phyloP scores from a whole-genome alignment of 2,329 filamentous ascomycete species.

The Paraphaeosphaeria minitans region DNA sequence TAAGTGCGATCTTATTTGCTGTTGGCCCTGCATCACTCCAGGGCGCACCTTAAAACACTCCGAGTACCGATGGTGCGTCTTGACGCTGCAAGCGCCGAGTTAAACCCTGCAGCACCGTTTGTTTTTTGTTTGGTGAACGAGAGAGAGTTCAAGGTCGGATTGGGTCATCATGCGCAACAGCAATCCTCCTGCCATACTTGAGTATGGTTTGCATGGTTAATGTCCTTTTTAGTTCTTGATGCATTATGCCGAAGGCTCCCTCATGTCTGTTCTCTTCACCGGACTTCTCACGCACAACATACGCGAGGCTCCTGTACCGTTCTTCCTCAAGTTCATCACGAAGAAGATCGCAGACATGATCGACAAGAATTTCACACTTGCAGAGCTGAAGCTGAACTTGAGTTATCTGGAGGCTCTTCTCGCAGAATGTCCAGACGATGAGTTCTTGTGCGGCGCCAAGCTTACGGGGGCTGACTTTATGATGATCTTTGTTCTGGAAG shows the following conservation, averaged over 20 bases:
- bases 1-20: conserved; percentile 18
- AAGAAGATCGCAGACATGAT: conserved; percentile 58
- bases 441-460: conserved; percentile 56
- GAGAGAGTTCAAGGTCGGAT: no score
- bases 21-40: background rate
- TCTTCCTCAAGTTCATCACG: conserved; percentile 71
- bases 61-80: background rate
- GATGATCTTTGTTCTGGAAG: conserved; percentile 58
- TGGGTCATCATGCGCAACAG: background rate
- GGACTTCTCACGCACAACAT: conserved; percentile 63
- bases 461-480: conserved; percentile 60
- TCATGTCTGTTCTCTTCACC: conserved; percentile 75
- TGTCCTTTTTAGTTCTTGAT: conserved; percentile 65
- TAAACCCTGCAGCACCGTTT: background rate
- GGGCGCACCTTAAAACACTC: background rate
- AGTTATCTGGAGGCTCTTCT: conserved; percentile 58
- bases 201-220: conserved; percentile 8
- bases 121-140: background rate
- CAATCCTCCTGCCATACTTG: background rate
- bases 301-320: conserved; percentile 62
- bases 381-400: conserved; percentile 56
- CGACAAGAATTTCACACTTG: conserved; percentile 51
- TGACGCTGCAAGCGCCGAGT: background rate
- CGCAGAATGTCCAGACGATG: conserved; percentile 50
- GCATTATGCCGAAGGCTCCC: conserved; percentile 83